Evolutionary conservation across 306 rosid genomes (phyloP).

Genomic region (Cyamopsis tetragonoloba): DNA sequence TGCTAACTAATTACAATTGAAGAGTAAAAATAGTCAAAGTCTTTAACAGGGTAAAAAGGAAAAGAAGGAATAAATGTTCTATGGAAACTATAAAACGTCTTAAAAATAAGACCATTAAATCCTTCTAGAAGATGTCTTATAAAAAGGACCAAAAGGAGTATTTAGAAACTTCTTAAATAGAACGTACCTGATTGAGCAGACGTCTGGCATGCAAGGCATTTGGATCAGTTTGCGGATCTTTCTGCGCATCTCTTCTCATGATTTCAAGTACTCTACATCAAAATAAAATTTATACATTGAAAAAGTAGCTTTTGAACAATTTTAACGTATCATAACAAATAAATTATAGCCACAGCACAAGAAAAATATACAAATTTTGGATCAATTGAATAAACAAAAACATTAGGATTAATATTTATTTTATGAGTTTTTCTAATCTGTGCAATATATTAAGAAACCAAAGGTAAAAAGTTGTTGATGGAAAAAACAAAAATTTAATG

Average conservation of each 20-base stretch:
- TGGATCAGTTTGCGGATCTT: conserved; percentile 71
- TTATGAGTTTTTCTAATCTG: too few species aligned
- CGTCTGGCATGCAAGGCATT: conserved; percentile 62
- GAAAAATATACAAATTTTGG: not conserved
- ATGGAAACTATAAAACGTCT: too few species aligned
- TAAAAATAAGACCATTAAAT: too few species aligned
- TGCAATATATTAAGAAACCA: too few species aligned
- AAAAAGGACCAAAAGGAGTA: not conserved
- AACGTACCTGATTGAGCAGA: conserved; percentile 69
- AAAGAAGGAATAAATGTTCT: too few species aligned
- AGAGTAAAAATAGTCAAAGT: too few species aligned
- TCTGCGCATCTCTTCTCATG: conserved; percentile 67
- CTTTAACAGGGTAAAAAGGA: too few species aligned
- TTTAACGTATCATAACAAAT: not conserved
- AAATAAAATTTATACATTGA: conserved; percentile 12
- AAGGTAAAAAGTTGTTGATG: too few species aligned
- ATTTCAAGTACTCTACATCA: conserved; percentile 85
- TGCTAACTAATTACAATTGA: too few species aligned
- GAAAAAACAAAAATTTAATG: too few species aligned
- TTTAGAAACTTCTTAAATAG: not conserved
- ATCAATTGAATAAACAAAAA: not conserved
- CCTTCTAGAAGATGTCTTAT: too few species aligned
- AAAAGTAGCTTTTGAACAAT: not conserved
- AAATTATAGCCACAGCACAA: conserved; percentile 1
- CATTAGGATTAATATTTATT: too few species aligned